These are phyloP conservation scores for Aspergillus sp. DNA, from an alignment of 2,329 filamentous ascomycete species.

Conservation along the genomic window DNA sequence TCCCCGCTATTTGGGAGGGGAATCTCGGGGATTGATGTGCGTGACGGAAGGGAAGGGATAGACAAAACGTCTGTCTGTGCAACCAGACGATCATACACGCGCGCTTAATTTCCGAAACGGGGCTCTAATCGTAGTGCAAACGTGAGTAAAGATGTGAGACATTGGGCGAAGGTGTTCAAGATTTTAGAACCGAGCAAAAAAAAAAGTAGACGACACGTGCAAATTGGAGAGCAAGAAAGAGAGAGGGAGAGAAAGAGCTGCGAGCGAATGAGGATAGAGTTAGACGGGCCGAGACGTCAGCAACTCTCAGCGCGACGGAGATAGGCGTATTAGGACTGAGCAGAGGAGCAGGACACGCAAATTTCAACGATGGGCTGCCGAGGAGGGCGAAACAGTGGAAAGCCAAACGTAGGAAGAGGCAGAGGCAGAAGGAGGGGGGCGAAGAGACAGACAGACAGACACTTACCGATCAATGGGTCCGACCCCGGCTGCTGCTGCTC, in stretches of 20 bases:
- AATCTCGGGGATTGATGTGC: conserved; percentile 7
- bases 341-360: conserved; percentile 2
- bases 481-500: background rate
- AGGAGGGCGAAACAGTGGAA: background rate
- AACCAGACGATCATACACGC: background rate
- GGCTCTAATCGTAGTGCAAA: background rate
- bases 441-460: too few relatives aligned
- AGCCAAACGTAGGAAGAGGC: too few relatives aligned
- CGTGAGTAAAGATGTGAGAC: background rate
- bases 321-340: conserved; percentile 1
- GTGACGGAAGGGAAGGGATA: conserved; percentile 1
- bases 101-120: background rate
- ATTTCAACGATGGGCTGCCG: background rate
- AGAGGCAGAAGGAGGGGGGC: too few relatives aligned
- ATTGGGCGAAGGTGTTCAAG: background rate
- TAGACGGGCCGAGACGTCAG: conserved; percentile 1
- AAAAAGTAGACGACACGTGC: background rate
- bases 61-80: conserved; percentile 2
- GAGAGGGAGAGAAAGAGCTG: too few relatives aligned
- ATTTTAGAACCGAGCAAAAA: background rate
- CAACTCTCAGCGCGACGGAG: conserved; percentile 6
- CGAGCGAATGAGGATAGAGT: background rate
- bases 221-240: background rate
- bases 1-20: conserved; percentile 13
- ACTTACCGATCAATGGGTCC: conserved; percentile 4